Conservation (phyloP, 805 yeast species). For the Myxozyma lipomycoides region DNA sequence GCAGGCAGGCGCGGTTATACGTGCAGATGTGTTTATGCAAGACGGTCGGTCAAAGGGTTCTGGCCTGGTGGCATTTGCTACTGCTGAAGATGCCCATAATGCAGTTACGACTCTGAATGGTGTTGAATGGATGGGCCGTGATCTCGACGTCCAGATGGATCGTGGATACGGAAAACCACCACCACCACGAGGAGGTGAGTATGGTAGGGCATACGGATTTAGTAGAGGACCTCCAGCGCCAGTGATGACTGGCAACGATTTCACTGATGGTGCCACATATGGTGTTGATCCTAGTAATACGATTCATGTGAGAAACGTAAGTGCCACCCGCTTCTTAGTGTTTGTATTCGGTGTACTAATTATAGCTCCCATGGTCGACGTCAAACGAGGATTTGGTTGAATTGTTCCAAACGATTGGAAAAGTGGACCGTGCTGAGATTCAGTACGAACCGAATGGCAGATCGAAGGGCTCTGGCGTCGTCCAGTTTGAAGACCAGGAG, state of each 20-base stretch:
- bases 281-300: constrained; percentile 57
- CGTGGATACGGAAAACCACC: constrained; percentile 27
- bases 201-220: too few species aligned
- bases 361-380: constrained; percentile 75
- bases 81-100: constrained; percentile 60
- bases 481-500: constrained; percentile 61
- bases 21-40: constrained; percentile 73
- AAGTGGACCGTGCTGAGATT: constrained; percentile 71
- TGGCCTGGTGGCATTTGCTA: constrained; percentile 72
- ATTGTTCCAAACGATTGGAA: constrained; percentile 78
- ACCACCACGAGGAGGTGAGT: constrained; percentile 1
- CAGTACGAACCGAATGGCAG: constrained; percentile 58
- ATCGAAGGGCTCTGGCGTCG: constrained; percentile 82
- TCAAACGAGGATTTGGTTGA: constrained; percentile 78
- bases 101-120: constrained; percentile 73
- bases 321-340: neutral
- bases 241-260: constrained; percentile 39
- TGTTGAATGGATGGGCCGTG: constrained; percentile 68
- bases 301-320: constrained; percentile 60
- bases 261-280: constrained; percentile 63
- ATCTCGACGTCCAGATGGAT: constrained; percentile 76
- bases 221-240: constrained; percentile 8
- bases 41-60: constrained; percentile 72
- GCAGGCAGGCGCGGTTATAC: constrained; percentile 67
- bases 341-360: neutral